phyloP scores from a whole-genome alignment of 164 flowering plant species.

The Macadamia integrifolia region DNA sequence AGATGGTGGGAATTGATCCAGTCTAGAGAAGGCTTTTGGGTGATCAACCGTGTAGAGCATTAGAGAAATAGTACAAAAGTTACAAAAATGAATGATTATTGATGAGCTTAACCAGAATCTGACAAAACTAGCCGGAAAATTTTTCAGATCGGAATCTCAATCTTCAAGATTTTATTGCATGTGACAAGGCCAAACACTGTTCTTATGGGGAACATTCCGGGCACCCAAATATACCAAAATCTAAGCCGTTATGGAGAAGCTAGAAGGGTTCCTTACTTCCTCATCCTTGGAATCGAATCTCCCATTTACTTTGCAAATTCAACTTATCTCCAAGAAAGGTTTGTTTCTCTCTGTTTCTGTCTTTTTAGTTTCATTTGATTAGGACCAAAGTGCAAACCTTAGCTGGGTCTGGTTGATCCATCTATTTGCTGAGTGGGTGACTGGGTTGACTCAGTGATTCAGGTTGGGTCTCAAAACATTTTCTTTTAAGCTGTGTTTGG shows the following conservation, averaged over 20 bases:
- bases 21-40: too few relatives aligned
- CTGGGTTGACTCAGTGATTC: too few relatives aligned
- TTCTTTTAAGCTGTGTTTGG: too few relatives aligned
- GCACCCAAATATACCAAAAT: conserved; percentile 66
- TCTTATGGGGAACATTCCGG: conserved; percentile 66
- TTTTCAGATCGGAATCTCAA: conserved; percentile 82
- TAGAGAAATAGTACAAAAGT: not conserved
- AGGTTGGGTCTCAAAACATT: too few relatives aligned
- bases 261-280: conserved; percentile 54
- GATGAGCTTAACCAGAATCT: not conserved
- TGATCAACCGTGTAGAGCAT: not conserved
- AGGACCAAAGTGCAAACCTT: too few relatives aligned
- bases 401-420: too few relatives aligned
- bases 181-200: conserved; percentile 82
- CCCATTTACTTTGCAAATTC: conserved; percentile 92
- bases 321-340: conserved; percentile 93
- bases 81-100: not conserved
- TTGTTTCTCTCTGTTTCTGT: not conserved
- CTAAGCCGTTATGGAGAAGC: conserved; percentile 59
- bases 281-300: conserved; percentile 73
- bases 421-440: too few relatives aligned
- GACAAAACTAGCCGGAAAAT: not conserved
- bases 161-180: conserved; percentile 78
- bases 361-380: not conserved
- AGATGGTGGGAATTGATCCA: too few relatives aligned